Percentiles rank a stretch among this genome's conserved stretches.
Evolutionary conservation across 2,329 filamentous ascomycete genomes (phyloP).

Genomic region (Hymenoscyphus fraxineus): DNA sequence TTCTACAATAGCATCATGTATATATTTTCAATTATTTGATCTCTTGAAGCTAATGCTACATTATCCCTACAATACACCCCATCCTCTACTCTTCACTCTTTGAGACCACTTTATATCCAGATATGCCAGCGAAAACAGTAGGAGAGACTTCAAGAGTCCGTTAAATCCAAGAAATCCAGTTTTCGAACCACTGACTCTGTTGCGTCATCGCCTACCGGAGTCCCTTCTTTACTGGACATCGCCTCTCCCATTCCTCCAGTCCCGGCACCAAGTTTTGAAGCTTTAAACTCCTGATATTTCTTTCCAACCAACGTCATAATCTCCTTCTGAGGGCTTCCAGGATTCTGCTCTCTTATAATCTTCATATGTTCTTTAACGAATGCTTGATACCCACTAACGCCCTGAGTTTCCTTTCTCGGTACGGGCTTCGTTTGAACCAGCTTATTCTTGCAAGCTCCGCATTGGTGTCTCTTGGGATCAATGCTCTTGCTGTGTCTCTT

Average conservation of each 20-base stretch:
- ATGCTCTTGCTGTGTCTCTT: slow-evolving; percentile 86
- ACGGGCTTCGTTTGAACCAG: slow-evolving; percentile 77
- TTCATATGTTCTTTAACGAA: slow-evolving; percentile 68
- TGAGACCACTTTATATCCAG: neutral
- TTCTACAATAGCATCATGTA: too few species aligned
- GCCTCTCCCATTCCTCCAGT: slow-evolving; percentile 12
- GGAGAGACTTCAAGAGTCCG: slow-evolving; percentile 21
- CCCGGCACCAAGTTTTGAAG: slow-evolving; percentile 22
- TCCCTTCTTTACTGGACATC: slow-evolving; percentile 7
- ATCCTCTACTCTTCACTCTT: neutral
- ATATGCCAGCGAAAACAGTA: neutral
- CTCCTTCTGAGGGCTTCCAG: slow-evolving; percentile 56
- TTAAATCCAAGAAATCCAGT: slow-evolving; percentile 34
- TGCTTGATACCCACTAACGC: slow-evolving; percentile 48
- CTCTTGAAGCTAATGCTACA: too few species aligned
- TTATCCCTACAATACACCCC: too few species aligned
- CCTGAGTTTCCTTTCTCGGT: slow-evolving; percentile 47
- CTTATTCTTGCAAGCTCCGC: slow-evolving; percentile 68
- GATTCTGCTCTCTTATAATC: slow-evolving; percentile 51
- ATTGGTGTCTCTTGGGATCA: slow-evolving; percentile 65
- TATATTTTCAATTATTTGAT: too few species aligned
- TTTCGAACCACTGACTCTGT: slow-evolving; percentile 27
- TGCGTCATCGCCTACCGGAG: slow-evolving; percentile 16
- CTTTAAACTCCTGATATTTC: slow-evolving; percentile 55
- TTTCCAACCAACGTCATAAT: slow-evolving; percentile 66